Evolutionary conservation across 805 yeast species (phyloP), one percentile per base, ranked within the genome.

Genomic region (Torulaspora indica): DNA sequence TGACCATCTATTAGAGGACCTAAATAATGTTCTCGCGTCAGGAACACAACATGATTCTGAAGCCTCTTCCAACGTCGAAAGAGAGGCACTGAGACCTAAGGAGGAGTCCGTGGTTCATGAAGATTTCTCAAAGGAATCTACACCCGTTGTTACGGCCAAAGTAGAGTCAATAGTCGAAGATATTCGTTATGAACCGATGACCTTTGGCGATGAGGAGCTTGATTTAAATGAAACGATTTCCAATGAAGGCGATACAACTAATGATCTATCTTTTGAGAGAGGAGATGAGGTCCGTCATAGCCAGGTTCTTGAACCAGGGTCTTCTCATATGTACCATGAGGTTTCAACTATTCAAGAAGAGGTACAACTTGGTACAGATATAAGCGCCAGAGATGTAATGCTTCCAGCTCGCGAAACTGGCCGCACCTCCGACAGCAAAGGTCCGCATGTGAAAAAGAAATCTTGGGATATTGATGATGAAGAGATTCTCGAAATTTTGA

Each of bases 401-500:
- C 24, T 13, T 39, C 12, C 17, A 9, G 38, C 18, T 8, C 23
- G 14, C 14, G 42, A 38, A 31, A 10, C 17, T 33, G 32, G 17
- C 28, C 31, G 27, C 23, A 4, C 23, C 5, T 5, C 23, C 8
- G 18, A 18, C 17, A 25, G 22, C 10, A 20, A 27, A 33, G 14
- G 33, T 17, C 13, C 14, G 38, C 29, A 10, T 3, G 8, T 7
- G n/a, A 18, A 27, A 12, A 43, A 38, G 23, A 42, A 40, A 17
- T 17, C 48, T 1, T 69, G 73, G 24, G 82, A 80, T 15, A 48
- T 58, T 17, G 56, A 55, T 10, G 59, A 57, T 40, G 63, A 62
- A 43, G 61, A 53, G 8, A 37, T 63, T 20, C 37, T 56, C 38
- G 95, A 86, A 48, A 63, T 87, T 10, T 75, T 90, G 45, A 86